Evolutionary conservation across 768 basidiomycete species (phyloP).

Genomic region (Psilocybe azurescens): DNA sequence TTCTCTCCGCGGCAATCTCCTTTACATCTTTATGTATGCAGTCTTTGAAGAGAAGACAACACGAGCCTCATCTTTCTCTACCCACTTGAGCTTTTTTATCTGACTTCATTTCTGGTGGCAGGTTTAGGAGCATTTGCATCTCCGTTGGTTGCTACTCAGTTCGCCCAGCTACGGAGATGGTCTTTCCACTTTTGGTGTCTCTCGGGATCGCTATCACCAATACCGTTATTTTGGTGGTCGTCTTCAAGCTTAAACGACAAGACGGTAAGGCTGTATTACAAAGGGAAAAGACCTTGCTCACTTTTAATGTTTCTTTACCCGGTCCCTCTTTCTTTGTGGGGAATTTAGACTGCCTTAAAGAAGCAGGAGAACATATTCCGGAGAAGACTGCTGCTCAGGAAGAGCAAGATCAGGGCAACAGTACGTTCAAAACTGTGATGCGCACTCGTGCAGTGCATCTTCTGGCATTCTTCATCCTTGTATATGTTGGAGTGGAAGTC

Average conservation of each 20-base stretch:
- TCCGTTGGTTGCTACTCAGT: conserved; percentile 84
- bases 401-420: conserved; percentile 24
- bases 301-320: no score
- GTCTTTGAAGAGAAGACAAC: no score
- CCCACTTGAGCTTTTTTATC: no score
- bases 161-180: conserved; percentile 69
- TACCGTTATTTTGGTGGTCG: conserved; percentile 49
- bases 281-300: no score
- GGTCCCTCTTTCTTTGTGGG: background rate
- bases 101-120: conserved; percentile 25
- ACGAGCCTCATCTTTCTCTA: no score
- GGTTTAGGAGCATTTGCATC: conserved; percentile 70
- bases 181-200: conserved; percentile 80
- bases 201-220: conserved; percentile 70
- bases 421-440: conserved; percentile 55
- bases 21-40: no score
- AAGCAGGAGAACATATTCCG: conserved; percentile 54
- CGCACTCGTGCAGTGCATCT: conserved; percentile 58
- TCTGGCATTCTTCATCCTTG: conserved; percentile 65
- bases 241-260: conserved; percentile 75
- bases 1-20: no score
- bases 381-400: conserved; percentile 38
- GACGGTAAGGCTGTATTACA: conserved; percentile 51
- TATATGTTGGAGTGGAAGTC: conserved; percentile 76
- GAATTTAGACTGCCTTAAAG: conserved; percentile 52